A percentile compares a stretch with the other conserved stretches of the same genome.
Conservation (phyloP, 495 filamentous ascomycete genomes). For the Aspergillus sparsus region DNA sequence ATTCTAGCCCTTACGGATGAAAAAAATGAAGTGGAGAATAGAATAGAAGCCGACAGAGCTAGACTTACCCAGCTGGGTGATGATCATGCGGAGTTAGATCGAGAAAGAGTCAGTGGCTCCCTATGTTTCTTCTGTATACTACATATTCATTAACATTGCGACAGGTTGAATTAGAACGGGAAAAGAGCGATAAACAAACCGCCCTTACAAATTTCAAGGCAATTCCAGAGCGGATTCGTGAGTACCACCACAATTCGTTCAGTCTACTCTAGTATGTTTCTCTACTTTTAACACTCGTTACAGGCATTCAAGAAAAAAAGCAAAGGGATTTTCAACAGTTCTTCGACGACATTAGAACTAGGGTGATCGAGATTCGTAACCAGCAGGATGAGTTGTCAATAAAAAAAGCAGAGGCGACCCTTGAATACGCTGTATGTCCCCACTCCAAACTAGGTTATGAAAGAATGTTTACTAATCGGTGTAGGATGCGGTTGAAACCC, state of each 20-base stretch:
- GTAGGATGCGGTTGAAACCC: conserved; percentile 57
- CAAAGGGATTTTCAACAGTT: conserved; percentile 43
- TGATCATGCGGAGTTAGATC: conserved; percentile 17
- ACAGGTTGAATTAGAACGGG: conserved; percentile 48
- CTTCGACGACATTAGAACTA: conserved; percentile 43
- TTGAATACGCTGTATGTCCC: conserved; percentile 63
- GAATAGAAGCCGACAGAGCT: conserved; percentile 32
- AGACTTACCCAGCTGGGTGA: conserved; percentile 45
- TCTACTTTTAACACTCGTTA: conserved; percentile 30
- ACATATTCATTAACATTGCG: conserved; percentile 20
- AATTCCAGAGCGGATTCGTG: conserved; percentile 71
- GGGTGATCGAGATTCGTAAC: conserved; percentile 44
- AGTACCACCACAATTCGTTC: conserved; percentile 15
- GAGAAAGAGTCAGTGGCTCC: conserved; percentile 42
- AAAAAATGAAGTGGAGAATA: conserved; percentile 36
- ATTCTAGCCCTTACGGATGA: conserved; percentile 48
- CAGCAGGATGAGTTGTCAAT: conserved; percentile 60
- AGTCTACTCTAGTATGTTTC: no score
- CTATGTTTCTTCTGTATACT: not conserved
- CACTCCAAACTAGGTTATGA: not conserved
- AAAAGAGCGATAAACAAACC: conserved; percentile 60
- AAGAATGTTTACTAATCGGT: conserved; percentile 22
- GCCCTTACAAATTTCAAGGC: conserved; percentile 61
- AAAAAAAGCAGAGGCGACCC: conserved; percentile 60
- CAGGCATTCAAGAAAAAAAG: conserved; percentile 54